Percentiles rank a stretch among this genome's conserved stretches.
phyloP scores from a whole-genome alignment of 805 yeast species.

The Candida boleticola region DNA sequence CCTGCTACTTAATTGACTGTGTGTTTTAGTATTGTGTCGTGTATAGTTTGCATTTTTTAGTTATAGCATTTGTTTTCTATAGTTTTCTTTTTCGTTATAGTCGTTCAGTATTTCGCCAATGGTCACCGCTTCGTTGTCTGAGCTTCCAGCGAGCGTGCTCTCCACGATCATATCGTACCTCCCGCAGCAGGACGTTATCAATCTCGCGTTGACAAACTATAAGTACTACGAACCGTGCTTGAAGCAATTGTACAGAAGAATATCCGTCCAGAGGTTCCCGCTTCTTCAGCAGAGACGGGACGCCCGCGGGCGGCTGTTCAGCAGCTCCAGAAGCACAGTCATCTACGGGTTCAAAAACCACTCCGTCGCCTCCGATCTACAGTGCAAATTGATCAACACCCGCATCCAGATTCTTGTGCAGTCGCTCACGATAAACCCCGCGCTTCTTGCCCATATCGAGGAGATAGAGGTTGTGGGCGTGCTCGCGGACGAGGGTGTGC shows the following conservation, averaged over 20 bases:
- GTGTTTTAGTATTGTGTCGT: too few relatives aligned
- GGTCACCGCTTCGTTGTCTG: background rate
- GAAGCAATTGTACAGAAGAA: conserved; percentile 23
- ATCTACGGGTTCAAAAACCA: conserved; percentile 10
- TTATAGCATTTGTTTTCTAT: too few relatives aligned
- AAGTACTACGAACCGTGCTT: conserved; percentile 33
- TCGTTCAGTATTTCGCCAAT: too few relatives aligned
- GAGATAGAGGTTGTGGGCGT: conserved; percentile 10
- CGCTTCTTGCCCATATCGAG: conserved; percentile 17
- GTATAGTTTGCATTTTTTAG: too few relatives aligned
- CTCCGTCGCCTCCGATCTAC: conserved; percentile 7
- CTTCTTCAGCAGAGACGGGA: conserved; percentile 1
- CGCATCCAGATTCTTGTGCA: conserved; percentile 22
- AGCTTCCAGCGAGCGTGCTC: background rate
- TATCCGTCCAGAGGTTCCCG: conserved; percentile 18
- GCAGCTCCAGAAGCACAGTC: conserved; percentile 1
- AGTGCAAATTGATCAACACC: conserved; percentile 25
- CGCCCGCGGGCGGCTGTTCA: conserved; percentile 16
- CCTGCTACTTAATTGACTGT: too few relatives aligned
- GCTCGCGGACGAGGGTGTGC: background rate
- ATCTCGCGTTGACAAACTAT: conserved; percentile 33
- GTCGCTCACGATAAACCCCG: conserved; percentile 26
- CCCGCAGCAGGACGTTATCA: conserved; percentile 30
- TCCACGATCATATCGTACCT: conserved; percentile 15
- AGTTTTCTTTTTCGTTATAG: too few relatives aligned